These are phyloP conservation scores for Pelargonium citronellum DNA, from an alignment of 441 rosid species.

Conservation along the genomic window DNA sequence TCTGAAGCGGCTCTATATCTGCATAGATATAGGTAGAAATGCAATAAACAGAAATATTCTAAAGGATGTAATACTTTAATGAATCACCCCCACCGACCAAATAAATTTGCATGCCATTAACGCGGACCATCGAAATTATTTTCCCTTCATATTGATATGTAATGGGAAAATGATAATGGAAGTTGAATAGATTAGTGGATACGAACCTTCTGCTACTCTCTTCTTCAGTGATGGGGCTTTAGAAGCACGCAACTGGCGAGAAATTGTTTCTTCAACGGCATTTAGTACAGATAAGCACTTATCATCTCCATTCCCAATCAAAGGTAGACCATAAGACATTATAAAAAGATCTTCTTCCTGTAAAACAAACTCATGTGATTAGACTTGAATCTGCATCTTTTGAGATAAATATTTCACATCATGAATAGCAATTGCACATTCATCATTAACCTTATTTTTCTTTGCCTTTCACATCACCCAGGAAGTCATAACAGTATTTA, in stretches of 20 bases:
- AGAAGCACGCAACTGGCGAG: conserved; percentile 86
- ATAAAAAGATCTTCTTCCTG: conserved; percentile 95
- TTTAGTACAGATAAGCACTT: conserved; percentile 74
- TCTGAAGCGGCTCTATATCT: conserved; percentile 85
- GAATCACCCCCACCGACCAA: background rate
- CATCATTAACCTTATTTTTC: background rate
- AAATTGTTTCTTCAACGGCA: conserved; percentile 83
- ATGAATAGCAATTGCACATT: background rate
- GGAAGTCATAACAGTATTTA: background rate
- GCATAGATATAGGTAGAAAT: conserved; percentile 22
- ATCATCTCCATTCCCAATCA: conserved; percentile 68
- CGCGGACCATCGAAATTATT: no score
- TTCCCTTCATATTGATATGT: background rate
- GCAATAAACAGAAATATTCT: background rate
- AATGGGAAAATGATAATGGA: conserved; percentile 1
- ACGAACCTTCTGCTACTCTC: conserved; percentile 59
- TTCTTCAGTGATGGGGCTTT: conserved; percentile 58
- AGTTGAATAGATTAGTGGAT: conserved; percentile 17
- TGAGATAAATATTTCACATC: background rate
- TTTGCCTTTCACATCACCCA: background rate
- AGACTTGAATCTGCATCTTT: background rate
- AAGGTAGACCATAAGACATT: conserved; percentile 88
- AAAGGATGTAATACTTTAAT: background rate
- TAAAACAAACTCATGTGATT: conserved; percentile 20
- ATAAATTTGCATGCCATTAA: no score